These are phyloP conservation scores for Daldinia caldariorum DNA, from an alignment of 495 filamentous ascomycete species.

Conservation along the genomic window DNA sequence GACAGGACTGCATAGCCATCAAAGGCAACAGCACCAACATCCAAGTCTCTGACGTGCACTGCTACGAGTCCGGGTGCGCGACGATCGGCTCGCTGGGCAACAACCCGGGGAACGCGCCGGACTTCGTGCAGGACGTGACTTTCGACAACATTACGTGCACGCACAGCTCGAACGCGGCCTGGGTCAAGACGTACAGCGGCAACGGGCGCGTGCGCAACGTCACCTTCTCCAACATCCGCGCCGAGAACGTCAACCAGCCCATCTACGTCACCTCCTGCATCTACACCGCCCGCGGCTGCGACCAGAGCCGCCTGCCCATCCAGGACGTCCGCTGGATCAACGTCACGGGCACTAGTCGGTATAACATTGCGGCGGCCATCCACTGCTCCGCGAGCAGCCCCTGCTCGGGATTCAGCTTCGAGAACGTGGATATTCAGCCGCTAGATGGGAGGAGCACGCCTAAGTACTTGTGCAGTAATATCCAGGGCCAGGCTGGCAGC, in stretches of 20 bases:
- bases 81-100: slow-evolving; percentile 51
- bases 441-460: slow-evolving; percentile 52
- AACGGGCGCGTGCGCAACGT: slow-evolving; percentile 60
- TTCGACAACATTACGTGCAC: slow-evolving; percentile 56
- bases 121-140: slow-evolving; percentile 52
- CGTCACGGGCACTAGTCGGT: slow-evolving; percentile 63
- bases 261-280: slow-evolving; percentile 68
- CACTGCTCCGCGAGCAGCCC: slow-evolving; percentile 61
- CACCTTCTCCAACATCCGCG: slow-evolving; percentile 60
- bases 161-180: slow-evolving; percentile 62
- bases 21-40: slow-evolving; percentile 68
- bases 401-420: slow-evolving; percentile 61
- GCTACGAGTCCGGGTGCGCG: slow-evolving; percentile 55
- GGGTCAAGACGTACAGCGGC: slow-evolving; percentile 66
- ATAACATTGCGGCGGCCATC: slow-evolving; percentile 64
- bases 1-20: slow-evolving; percentile 67
- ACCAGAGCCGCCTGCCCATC: slow-evolving; percentile 61
- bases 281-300: slow-evolving; percentile 61
- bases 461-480: slow-evolving; percentile 59
- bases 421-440: slow-evolving; percentile 60
- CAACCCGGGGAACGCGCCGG: slow-evolving; percentile 46
- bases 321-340: slow-evolving; percentile 65
- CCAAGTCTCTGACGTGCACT: slow-evolving; percentile 52
- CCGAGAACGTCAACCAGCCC: slow-evolving; percentile 62
- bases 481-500: slow-evolving; percentile 50